Evolutionary conservation across 495 filamentous ascomycete species (phyloP).

Genomic region (Xylaria curta): DNA sequence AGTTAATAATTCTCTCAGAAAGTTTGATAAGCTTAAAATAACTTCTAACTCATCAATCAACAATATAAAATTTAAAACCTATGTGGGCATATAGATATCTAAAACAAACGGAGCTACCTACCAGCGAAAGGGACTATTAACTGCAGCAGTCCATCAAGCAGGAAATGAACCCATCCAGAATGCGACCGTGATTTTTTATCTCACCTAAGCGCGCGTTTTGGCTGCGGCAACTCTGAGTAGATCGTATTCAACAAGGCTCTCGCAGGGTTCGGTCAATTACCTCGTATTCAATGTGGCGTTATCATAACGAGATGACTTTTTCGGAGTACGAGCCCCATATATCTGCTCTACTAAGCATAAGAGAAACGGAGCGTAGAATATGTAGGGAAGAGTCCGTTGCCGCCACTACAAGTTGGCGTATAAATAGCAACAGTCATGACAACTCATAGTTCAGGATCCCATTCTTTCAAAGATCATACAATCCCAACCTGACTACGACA

Average conservation of each 20-base stretch:
- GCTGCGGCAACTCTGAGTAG: neutral
- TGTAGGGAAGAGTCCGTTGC: neutral
- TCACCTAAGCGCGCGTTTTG: neutral
- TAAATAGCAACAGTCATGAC: neutral
- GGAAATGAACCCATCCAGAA: neutral
- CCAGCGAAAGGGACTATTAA: neutral
- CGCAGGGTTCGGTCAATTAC: neutral
- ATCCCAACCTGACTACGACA: neutral
- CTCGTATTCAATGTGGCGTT: constrained; percentile 15
- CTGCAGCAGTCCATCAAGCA: neutral
- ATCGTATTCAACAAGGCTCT: neutral
- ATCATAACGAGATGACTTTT: neutral
- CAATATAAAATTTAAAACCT: neutral
- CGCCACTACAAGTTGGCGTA: neutral
- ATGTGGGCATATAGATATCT: too few species aligned
- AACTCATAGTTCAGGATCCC: neutral
- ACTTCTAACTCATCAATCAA: neutral
- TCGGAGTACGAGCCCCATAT: neutral
- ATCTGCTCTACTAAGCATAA: neutral
- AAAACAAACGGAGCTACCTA: neutral
- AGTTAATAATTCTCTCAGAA: too few species aligned
- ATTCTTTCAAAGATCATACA: neutral
- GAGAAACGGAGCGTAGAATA: neutral
- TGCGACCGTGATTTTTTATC: neutral
- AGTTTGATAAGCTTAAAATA: neutral